A percentile compares a stretch with the other conserved stretches of the same genome.
These are phyloP conservation scores for Polytrichum formosum DNA, from an alignment of 225 moss, liverwort and hornwort species.

Conservation along the genomic window DNA sequence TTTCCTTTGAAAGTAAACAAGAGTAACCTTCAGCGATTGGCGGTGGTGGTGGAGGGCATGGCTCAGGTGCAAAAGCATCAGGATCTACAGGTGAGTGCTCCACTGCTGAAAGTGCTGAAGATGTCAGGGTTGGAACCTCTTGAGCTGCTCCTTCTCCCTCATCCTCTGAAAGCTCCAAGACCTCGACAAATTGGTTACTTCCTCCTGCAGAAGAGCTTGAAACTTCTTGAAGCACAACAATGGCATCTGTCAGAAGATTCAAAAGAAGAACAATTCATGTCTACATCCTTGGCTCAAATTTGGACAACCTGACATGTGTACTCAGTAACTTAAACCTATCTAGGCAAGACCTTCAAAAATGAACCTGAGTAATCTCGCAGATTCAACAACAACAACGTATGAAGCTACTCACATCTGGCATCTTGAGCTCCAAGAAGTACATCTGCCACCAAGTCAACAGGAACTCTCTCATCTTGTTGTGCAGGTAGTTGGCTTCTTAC, in stretches of 20 bases:
- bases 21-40: constrained; percentile 23
- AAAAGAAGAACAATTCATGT: constrained; percentile 7
- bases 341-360: constrained; percentile 13
- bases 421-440: constrained; percentile 16
- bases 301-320: constrained; percentile 11
- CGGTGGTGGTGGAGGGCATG: constrained; percentile 16
- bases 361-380: background rate
- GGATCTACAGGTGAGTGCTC: constrained; percentile 38
- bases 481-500: constrained; percentile 11
- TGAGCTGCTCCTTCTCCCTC: constrained; percentile 10
- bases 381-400: constrained; percentile 5
- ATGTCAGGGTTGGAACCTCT: constrained; percentile 26
- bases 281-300: constrained; percentile 11
- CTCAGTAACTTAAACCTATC: constrained; percentile 7
- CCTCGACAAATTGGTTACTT: constrained; percentile 20
- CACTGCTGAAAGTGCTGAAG: constrained; percentile 37
- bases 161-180: constrained; percentile 37
- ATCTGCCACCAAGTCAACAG: constrained; percentile 11
- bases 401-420: constrained; percentile 27
- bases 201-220: constrained; percentile 20
- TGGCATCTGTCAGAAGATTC: constrained; percentile 23
- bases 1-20: background rate
- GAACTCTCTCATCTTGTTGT: constrained; percentile 31
- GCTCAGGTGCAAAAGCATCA: constrained; percentile 52
- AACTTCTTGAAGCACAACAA: constrained; percentile 5